Conservation (phyloP, 352 stramenopile species). For the Thalassiosira hispida region DNA sequence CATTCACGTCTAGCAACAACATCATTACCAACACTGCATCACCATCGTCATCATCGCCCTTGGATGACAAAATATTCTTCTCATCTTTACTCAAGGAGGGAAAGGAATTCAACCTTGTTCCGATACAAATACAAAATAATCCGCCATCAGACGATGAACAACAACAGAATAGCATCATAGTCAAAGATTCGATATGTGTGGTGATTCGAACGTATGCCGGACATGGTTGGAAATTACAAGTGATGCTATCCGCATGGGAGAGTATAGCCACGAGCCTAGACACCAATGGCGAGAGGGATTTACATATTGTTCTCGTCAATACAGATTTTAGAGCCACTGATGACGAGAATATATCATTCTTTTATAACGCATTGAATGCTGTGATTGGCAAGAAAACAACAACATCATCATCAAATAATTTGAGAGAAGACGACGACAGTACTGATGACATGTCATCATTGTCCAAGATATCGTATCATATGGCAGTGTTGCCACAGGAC, state of each 20-base stretch:
- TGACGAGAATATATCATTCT: not conserved
- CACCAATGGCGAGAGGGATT: not conserved
- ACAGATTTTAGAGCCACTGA: not conserved
- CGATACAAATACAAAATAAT: constrained; percentile 2
- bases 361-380: not conserved
- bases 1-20: no score
- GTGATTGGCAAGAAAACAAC: not conserved
- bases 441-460: not conserved
- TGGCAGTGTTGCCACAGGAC: not conserved
- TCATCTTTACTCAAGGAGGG: not conserved
- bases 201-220: not conserved
- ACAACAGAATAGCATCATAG: not conserved
- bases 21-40: no score
- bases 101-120: not conserved
- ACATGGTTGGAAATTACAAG: not conserved
- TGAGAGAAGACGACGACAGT: not conserved
- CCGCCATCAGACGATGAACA: not conserved
- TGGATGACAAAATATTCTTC: not conserved
- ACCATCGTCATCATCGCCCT: no score
- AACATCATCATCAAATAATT: not conserved
- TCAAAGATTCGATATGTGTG: not conserved
- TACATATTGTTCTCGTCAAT: not conserved
- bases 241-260: not conserved
- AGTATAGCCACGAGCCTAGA: not conserved
- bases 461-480: not conserved